Percentiles rank a stretch among this genome's conserved stretches.
Conservation (phyloP, 352 stramenopile genomes). For the Pythium folliculosum region DNA sequence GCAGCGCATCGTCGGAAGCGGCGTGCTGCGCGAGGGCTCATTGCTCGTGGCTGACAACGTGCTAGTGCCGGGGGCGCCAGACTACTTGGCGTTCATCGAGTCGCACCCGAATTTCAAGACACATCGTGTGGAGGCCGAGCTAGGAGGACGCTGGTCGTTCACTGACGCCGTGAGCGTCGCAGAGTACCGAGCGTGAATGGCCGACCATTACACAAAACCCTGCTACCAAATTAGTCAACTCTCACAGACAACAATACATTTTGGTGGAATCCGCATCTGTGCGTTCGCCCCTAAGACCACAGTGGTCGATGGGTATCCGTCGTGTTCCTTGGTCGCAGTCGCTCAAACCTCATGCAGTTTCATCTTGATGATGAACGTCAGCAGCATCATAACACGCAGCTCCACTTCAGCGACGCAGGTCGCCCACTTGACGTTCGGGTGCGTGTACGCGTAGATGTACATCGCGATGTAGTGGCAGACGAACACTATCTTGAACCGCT, state of each 20-base stretch:
- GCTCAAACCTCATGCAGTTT: too few species aligned
- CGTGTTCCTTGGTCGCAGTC: too few species aligned
- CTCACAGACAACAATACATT: too few species aligned
- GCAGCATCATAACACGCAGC: too few species aligned
- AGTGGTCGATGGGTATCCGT: too few species aligned
- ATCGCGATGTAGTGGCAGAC: not conserved
- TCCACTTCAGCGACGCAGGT: too few species aligned
- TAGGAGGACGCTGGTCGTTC: not conserved
- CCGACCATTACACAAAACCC: not conserved
- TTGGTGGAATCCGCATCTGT: too few species aligned
- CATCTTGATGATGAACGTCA: too few species aligned
- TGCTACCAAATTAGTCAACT: too few species aligned
- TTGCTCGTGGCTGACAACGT: conserved; percentile 28
- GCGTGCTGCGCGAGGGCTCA: conserved; percentile 18
- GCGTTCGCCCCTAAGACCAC: too few species aligned
- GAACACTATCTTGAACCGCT: not conserved
- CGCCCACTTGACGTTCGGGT: not conserved
- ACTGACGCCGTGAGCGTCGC: conserved; percentile 5
- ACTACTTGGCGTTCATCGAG: conserved; percentile 24
- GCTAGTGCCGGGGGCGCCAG: conserved; percentile 15
- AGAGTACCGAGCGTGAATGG: not conserved
- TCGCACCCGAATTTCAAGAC: not conserved
- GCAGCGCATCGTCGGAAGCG: conserved; percentile 22
- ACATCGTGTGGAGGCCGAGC: not conserved
- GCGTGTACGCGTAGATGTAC: not conserved